Evolutionary conservation across 2,329 filamentous ascomycete genomes (phyloP).

Genomic region (Fusarium burgessii): DNA sequence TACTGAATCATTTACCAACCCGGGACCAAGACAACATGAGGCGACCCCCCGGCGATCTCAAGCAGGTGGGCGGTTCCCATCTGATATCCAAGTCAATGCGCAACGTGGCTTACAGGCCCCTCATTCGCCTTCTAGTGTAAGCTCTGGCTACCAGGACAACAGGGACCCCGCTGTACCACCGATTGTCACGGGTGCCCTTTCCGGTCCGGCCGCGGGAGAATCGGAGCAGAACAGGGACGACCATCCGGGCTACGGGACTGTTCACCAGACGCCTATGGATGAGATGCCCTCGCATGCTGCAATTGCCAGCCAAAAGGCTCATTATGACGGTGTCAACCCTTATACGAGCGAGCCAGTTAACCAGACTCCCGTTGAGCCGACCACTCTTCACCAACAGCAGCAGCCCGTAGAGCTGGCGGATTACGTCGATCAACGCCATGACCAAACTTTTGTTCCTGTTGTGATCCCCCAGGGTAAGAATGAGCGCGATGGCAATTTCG

Average conservation of each 20-base stretch:
- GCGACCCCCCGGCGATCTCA: slow-evolving; percentile 75
- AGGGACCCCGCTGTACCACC: slow-evolving; percentile 71
- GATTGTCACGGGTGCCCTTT: slow-evolving; percentile 68
- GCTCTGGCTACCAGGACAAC: slow-evolving; percentile 68
- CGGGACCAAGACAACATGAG: slow-evolving; percentile 63
- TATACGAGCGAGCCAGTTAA: slow-evolving; percentile 63
- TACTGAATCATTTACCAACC: slow-evolving; percentile 60
- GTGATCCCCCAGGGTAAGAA: slow-evolving; percentile 36
- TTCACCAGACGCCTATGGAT: slow-evolving; percentile 59
- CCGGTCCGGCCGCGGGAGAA: slow-evolving; percentile 50
- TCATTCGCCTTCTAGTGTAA: slow-evolving; percentile 84
- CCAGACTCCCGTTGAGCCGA: slow-evolving; percentile 26
- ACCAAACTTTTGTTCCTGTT: slow-evolving; percentile 38
- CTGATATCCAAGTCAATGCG: slow-evolving; percentile 86
- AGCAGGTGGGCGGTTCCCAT: slow-evolving; percentile 97
- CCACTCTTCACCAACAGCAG: slow-evolving; percentile 27
- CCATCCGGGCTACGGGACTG: slow-evolving; percentile 59
- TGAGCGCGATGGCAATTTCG: slow-evolving; percentile 11
- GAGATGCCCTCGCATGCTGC: slow-evolving; percentile 64
- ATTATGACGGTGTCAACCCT: slow-evolving; percentile 68
- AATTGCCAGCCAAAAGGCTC: slow-evolving; percentile 62
- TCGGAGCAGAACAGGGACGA: slow-evolving; percentile 50
- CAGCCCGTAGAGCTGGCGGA: slow-evolving; percentile 31
- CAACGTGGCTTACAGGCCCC: slow-evolving; percentile 83
- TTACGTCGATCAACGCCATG: slow-evolving; percentile 30